These are phyloP conservation scores for Pyrus pyrifolia DNA, from an alignment of 306 rosid genomes.

Conservation along the genomic window DNA sequence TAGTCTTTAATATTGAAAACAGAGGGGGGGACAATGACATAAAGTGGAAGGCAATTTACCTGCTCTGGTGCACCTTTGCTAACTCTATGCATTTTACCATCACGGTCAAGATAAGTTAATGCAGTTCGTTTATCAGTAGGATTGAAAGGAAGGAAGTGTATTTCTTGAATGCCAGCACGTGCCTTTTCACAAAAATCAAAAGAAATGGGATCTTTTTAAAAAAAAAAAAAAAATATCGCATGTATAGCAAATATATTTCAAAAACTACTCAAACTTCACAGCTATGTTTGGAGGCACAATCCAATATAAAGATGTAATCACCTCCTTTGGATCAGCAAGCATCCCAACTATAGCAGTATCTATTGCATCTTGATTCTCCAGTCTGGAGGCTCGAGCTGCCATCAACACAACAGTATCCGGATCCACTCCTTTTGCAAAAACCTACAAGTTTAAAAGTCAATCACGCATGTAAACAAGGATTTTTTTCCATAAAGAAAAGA, in stretches of 20 bases:
- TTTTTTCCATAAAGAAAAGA: neutral
- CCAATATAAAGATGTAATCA: constrained; percentile 12
- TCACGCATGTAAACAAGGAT: constrained; percentile 10
- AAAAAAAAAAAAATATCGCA: neutral
- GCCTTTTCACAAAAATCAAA: constrained; percentile 45
- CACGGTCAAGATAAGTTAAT: constrained; percentile 75
- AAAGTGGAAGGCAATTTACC: constrained; percentile 39
- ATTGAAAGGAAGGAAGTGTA: constrained; percentile 96
- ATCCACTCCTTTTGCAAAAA: constrained; percentile 90
- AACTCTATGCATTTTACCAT: constrained; percentile 88
- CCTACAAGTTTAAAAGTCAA: constrained; percentile 36
- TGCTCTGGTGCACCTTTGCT: constrained; percentile 99
- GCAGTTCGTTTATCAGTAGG: constrained; percentile 98
- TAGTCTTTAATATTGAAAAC: constrained; percentile 11
- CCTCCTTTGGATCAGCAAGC: constrained; percentile 99
- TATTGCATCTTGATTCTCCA: constrained; percentile 95
- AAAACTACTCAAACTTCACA: neutral
- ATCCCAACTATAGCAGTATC: constrained; percentile 92
- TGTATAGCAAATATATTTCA: neutral
- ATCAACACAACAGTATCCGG: constrained; percentile 80
- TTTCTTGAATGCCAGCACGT: constrained; percentile 87
- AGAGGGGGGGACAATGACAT: neutral
- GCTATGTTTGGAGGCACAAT: neutral
- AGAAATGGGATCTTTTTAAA: neutral
- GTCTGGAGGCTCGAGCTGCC: constrained; percentile 96